Percentiles rank a stretch among this genome's conserved stretches.
Conservation (phyloP, 2,329 filamentous ascomycete genomes). For the Bipolaris sorokiniana region DNA sequence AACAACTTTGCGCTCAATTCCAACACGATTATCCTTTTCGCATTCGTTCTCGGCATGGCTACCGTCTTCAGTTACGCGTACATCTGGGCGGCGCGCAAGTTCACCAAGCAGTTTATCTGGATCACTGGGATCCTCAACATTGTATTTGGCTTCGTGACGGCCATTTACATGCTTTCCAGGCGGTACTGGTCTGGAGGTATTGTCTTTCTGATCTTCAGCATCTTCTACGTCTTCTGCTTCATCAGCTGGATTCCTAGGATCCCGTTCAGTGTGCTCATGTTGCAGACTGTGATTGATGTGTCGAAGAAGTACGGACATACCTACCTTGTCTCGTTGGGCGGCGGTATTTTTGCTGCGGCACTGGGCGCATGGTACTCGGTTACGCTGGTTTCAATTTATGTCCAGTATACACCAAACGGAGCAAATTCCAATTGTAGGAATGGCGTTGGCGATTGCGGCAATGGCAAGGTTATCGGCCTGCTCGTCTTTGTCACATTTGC, state of each 20-base stretch:
- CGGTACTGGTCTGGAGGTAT: slow-evolving; percentile 85
- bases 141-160: slow-evolving; percentile 80
- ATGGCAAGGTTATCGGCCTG: slow-evolving; percentile 79
- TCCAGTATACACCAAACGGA: slow-evolving; percentile 73
- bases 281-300: slow-evolving; percentile 84
- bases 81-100: slow-evolving; percentile 74
- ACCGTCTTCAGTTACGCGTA: slow-evolving; percentile 78
- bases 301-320: slow-evolving; percentile 84
- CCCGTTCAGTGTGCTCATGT: slow-evolving; percentile 88
- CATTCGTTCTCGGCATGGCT: slow-evolving; percentile 75
- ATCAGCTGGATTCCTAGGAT: slow-evolving; percentile 86
- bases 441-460: slow-evolving; percentile 68
- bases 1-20: slow-evolving; percentile 75
- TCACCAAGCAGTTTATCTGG: slow-evolving; percentile 93
- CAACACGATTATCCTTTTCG: slow-evolving; percentile 86
- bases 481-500: slow-evolving; percentile 88
- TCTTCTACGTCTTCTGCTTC: slow-evolving; percentile 77
- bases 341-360: slow-evolving; percentile 75
- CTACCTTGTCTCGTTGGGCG: slow-evolving; percentile 82
- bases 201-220: slow-evolving; percentile 81
- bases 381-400: slow-evolving; percentile 85
- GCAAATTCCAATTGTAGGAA: slow-evolving; percentile 62
- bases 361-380: slow-evolving; percentile 86
- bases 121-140: slow-evolving; percentile 70
- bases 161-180: slow-evolving; percentile 80